Evolutionary conservation across 106 monocot species (phyloP), one percentile per base, ranked within the genome.

Genomic region (Allium sativum): DNA sequence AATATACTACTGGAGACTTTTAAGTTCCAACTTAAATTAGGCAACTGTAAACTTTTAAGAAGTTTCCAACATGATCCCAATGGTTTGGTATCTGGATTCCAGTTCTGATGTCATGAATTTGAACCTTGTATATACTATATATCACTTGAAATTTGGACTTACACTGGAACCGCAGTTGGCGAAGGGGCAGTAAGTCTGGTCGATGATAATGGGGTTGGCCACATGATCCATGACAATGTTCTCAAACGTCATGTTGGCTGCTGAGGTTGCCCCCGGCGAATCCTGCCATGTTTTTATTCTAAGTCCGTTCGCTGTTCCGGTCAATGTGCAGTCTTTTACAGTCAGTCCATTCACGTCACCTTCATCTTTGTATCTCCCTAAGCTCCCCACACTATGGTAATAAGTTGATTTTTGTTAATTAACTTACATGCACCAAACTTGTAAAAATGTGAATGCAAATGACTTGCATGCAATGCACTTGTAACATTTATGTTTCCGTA

Each of bases 261-360:
- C 85, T 0, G 22, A 4, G 45, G 71, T 76, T 1, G 9, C 40
- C 11, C 52, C 20, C 0, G 79, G 73, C 5, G 82, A 82, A 51
- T 77, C 63, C 52, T 71, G 44, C 85, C 90, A 90, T 6, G 90
- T 82, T 72, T 90, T 90, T 46, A 90, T 85, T 55, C 90, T 48
- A 0, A 90, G 44, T 0, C 90, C 90, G 43, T 82, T 85, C 0
- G 18, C 12, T 0, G 90, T 85, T 7, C 67, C 72, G 9, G 55
- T 42, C 0, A 90, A 17, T 17, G 53, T 90, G 72, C 77, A 72
- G 44, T 85, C 57, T 21, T 42, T 74, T 18, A 90, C 80, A 0
- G 45, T 21, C 7, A 90, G 16, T 8, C 68, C 64, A 6, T 6
- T 40, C 18, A 90, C 85, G 62, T 82, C 82, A 0, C 62, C 72